Base-by-base conservation (phyloP, 192 early-diverging fungal genomes). In the Entophlyctis luteolus region DNA sequence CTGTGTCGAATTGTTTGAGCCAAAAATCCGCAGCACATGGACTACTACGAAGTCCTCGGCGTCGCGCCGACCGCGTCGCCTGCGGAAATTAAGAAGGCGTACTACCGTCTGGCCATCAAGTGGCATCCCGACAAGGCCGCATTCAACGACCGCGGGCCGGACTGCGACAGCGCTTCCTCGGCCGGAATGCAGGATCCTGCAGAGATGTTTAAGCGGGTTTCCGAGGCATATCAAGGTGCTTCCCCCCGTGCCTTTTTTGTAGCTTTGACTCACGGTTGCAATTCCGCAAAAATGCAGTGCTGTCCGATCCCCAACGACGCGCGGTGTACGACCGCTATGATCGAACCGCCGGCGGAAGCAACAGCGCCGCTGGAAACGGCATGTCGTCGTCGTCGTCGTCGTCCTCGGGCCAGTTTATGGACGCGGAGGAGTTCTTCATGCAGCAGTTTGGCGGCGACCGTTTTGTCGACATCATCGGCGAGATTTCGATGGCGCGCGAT, bases 391-490 rank as follows among this genome's bases (percentile, higher is more conserved):
- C n/a, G n/a, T n/a, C n/a, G n/a, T n/a, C n/a, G n/a, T n/a, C n/a
- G n/a, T n/a, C n/a, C n/a, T n/a, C n/a, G n/a, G n/a, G n/a, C 42
- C 48, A 35, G 33, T 68, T 57, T 82, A 86, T 93, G 38, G 93
- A 99, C 65, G 93, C 97, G 18, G 86, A 90, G 48, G 90, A 91
- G 56, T 98, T 99, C 81, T 99, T 99, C 77, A 90, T 83, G 68
- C 88, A 93, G 80, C 89, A 92, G 50, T 99, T 99, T 82, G 97
- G 97, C 55, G 95, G 95, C 34, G 97, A 98, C 71, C 88, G 91
- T 49, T 99, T 99, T 81, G 84, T 90, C n/a, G 89, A 92, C 75
- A 89, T 98, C 73, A 95, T 99, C 77, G 97, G 97, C 49, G 97
- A 98, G 70, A 92, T 99, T 55, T 94, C 91, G 20, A 95, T 99